Evolutionary conservation across 208 protist genomes (phyloP).

Genomic region (Acanthamoeba castellanii): DNA sequence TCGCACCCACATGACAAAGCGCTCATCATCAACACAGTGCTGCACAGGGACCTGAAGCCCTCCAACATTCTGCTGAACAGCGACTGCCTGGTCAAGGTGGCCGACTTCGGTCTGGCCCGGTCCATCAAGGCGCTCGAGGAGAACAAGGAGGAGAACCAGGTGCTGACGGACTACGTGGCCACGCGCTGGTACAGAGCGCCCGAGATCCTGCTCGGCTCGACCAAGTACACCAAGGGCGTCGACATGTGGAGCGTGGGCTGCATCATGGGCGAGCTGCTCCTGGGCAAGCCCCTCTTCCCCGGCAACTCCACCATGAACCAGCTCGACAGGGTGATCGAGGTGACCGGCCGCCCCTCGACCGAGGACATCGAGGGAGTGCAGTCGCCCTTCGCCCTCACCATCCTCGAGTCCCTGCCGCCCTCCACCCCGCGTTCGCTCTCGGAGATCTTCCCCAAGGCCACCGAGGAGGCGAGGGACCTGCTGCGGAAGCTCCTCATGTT

Average conservation of each 20-base stretch:
- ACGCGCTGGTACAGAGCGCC: constrained; percentile 98
- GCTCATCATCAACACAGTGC: constrained; percentile 35
- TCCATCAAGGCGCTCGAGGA: constrained; percentile 94
- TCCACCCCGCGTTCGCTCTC: constrained; percentile 72
- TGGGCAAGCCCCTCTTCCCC: constrained; percentile 93
- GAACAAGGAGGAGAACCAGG: constrained; percentile 87
- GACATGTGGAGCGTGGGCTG: constrained; percentile 99
- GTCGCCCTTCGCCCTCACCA: constrained; percentile 95
- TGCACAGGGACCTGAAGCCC: constrained; percentile 72
- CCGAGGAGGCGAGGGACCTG: constrained; percentile 95
- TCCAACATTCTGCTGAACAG: constrained; percentile 74
- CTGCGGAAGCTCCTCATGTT: constrained; percentile 96
- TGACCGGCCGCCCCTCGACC: constrained; percentile 72
- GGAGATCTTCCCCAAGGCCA: constrained; percentile 94
- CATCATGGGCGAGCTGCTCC: constrained; percentile 97
- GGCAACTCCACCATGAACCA: constrained; percentile 98
- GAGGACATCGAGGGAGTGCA: constrained; percentile 96
- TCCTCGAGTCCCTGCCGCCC: constrained; percentile 93
- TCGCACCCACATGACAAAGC: background rate
- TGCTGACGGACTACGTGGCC: constrained; percentile 89
- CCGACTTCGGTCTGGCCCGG: constrained; percentile 98
- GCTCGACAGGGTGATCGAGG: constrained; percentile 93
- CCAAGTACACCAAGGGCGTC: constrained; percentile 96
- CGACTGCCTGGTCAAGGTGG: constrained; percentile 91
- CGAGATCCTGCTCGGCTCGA: constrained; percentile 97